Percentiles rank a stretch among this genome's conserved stretches.
phyloP scores from a whole-genome alignment of 805 yeast species.

The Starmerella lactis-condensi region DNA sequence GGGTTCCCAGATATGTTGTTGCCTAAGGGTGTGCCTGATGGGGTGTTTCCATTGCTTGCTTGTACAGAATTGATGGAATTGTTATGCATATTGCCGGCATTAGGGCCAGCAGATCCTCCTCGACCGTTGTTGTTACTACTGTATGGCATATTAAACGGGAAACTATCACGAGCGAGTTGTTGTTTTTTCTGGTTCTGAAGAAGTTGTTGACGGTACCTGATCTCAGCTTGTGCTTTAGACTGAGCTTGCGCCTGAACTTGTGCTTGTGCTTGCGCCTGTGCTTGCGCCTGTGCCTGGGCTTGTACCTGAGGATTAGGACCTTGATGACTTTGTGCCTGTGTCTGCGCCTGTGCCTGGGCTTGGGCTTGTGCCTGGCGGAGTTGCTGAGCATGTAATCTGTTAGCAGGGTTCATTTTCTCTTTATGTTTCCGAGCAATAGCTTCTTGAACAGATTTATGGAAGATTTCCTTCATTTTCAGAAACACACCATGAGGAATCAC shows the following conservation, averaged over 20 bases:
- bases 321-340: conserved; percentile 13
- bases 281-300: conserved; percentile 14
- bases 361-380: conserved; percentile 11
- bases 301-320: conserved; percentile 14
- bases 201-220: conserved; percentile 8
- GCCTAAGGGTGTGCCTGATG: too few species aligned
- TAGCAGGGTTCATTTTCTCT: conserved; percentile 1
- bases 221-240: conserved; percentile 9
- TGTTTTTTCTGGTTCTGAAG: conserved; percentile 9
- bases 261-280: conserved; percentile 13
- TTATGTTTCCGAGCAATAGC: conserved; percentile 19
- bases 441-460: conserved; percentile 19
- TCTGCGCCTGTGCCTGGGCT: conserved; percentile 14
- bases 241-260: conserved; percentile 13
- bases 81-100: too few species aligned
- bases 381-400: conserved; percentile 1
- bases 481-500: conserved; percentile 18
- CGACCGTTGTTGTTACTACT: too few species aligned
- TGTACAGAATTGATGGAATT: too few species aligned
- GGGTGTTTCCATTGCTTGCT: too few species aligned
- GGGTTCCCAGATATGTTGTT: too few species aligned
- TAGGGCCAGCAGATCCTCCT: too few species aligned
- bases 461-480: conserved; percentile 16
- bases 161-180: too few species aligned
- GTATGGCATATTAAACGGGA: too few species aligned